Percentiles rank a stretch among this genome's conserved stretches.
Conservation (phyloP, 352 stramenopile genomes). For the Thalassiosira hispida region DNA sequence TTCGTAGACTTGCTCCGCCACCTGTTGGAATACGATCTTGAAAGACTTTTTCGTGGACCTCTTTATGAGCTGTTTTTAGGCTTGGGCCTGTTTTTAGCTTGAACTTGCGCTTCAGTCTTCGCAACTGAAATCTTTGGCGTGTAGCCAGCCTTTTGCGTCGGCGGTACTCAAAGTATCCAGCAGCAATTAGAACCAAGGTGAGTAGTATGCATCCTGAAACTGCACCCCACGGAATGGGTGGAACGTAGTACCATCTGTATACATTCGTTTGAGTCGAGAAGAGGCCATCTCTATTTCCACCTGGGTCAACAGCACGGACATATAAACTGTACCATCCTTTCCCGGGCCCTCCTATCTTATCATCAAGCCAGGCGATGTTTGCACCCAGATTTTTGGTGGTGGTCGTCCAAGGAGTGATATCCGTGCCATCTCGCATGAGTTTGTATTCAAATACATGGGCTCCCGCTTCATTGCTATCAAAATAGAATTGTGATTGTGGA, state of each 20-base stretch:
- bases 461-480: conserved; percentile 89
- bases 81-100: conserved; percentile 79
- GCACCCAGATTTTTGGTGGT: conserved; percentile 58
- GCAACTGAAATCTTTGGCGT: conserved; percentile 94
- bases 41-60: conserved; percentile 11
- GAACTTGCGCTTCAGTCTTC: conserved; percentile 92
- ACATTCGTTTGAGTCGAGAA: conserved; percentile 90
- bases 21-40: conserved; percentile 4
- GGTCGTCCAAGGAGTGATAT: conserved; percentile 78
- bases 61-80: conserved; percentile 19
- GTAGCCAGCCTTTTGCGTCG: conserved; percentile 89
- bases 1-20: not conserved
- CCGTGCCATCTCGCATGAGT: conserved; percentile 87
- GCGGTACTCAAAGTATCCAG: conserved; percentile 90
- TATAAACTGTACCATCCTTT: conserved; percentile 90
- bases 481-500: conserved; percentile 88
- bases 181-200: conserved; percentile 86
- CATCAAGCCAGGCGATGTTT: conserved; percentile 82
- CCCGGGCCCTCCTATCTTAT: conserved; percentile 81
- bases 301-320: conserved; percentile 87
- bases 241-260: conserved; percentile 92
- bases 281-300: conserved; percentile 90
- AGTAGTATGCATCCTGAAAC: conserved; percentile 88
- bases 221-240: conserved; percentile 89
- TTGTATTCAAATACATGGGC: conserved; percentile 92